These are phyloP conservation scores for Austroboletus olivaceoglutinosus DNA, from an alignment of 1,284 basidiomycete genomes.

Conservation along the genomic window DNA sequence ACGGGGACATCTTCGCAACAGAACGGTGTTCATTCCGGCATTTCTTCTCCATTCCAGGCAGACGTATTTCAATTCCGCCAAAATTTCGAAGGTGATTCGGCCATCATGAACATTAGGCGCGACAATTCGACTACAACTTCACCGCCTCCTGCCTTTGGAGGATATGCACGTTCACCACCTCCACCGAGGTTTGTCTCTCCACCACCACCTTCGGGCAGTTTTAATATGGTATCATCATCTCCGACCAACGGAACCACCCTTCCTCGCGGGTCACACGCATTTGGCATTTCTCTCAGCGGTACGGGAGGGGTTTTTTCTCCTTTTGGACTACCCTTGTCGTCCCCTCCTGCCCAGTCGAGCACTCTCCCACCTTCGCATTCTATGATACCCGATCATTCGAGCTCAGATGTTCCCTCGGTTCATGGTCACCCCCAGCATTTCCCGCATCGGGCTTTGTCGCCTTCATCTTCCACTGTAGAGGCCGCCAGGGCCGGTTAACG, in stretches of 20 bases:
- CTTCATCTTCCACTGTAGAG: slow-evolving; percentile 55
- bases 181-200: slow-evolving; percentile 57
- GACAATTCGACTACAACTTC: slow-evolving; percentile 42
- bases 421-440: slow-evolving; percentile 45
- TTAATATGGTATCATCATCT: slow-evolving; percentile 36
- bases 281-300: slow-evolving; percentile 31
- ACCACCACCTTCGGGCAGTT: slow-evolving; percentile 43
- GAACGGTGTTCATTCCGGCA: slow-evolving; percentile 30
- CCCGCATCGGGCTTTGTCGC: slow-evolving; percentile 47
- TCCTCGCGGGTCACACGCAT: slow-evolving; percentile 32
- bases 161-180: slow-evolving; percentile 57
- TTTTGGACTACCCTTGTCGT: slow-evolving; percentile 52
- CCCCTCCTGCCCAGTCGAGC: slow-evolving; percentile 32
- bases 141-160: slow-evolving; percentile 40
- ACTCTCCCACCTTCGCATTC: slow-evolving; percentile 44
- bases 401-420: slow-evolving; percentile 45
- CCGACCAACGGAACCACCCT: slow-evolving; percentile 33
- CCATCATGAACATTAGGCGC: slow-evolving; percentile 30
- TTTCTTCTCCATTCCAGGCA: slow-evolving; percentile 30
- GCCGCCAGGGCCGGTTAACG: slow-evolving; percentile 46
- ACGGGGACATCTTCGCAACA: slow-evolving; percentile 49
- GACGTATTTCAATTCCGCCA: slow-evolving; percentile 42
- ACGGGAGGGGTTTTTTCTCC: slow-evolving; percentile 51
- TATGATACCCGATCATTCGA: slow-evolving; percentile 61
- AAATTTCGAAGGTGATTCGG: slow-evolving; percentile 36